Percentiles rank a stretch among this genome's conserved stretches.
These are phyloP conservation scores for Micromonas pusilla DNA, from an alignment of 139 green algal species.

Conservation along the genomic window DNA sequence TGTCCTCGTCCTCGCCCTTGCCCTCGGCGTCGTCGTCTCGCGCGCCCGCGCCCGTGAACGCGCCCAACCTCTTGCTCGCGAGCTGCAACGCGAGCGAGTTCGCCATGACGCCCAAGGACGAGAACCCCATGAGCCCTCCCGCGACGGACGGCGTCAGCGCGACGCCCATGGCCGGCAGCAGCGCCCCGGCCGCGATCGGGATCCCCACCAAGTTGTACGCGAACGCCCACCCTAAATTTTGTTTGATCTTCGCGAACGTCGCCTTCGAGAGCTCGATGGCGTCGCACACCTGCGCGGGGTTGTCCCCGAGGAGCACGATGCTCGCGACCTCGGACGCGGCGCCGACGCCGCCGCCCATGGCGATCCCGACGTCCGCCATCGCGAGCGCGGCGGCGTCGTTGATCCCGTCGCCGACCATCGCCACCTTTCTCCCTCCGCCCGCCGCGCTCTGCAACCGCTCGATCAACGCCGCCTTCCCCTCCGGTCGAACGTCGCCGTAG, in stretches of 20 bases:
- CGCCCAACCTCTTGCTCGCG: not conserved
- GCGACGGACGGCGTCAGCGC: slow-evolving; percentile 74
- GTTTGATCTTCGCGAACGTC: slow-evolving; percentile 80
- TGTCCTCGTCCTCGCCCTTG: not conserved
- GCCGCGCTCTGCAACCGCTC: slow-evolving; percentile 28
- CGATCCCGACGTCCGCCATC: slow-evolving; percentile 70
- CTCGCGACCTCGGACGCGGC: slow-evolving; percentile 69
- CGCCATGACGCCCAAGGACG: slow-evolving; percentile 73
- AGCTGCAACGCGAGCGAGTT: slow-evolving; percentile 49
- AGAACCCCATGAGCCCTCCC: slow-evolving; percentile 84
- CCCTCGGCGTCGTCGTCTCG: not conserved
- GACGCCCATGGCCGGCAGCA: slow-evolving; percentile 68
- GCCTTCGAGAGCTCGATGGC: slow-evolving; percentile 33
- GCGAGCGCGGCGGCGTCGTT: slow-evolving; percentile 91
- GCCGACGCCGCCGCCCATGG: slow-evolving; percentile 60
- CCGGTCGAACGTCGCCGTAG: slow-evolving; percentile 30
- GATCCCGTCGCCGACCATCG: slow-evolving; percentile 93
- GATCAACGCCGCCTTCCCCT: slow-evolving; percentile 37
- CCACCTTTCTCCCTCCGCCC: slow-evolving; percentile 57
- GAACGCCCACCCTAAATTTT: slow-evolving; percentile 90
- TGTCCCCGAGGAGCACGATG: slow-evolving; percentile 79
- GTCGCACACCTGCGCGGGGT: slow-evolving; percentile 8
- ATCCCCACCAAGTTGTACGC: slow-evolving; percentile 91
- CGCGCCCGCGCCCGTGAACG: not conserved
- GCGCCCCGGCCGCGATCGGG: slow-evolving; percentile 76